A percentile compares a stretch with the other conserved stretches of the same genome.
Conservation (phyloP, 73 alveolate genomes). For the Tetrahymena malaccensis region DNA sequence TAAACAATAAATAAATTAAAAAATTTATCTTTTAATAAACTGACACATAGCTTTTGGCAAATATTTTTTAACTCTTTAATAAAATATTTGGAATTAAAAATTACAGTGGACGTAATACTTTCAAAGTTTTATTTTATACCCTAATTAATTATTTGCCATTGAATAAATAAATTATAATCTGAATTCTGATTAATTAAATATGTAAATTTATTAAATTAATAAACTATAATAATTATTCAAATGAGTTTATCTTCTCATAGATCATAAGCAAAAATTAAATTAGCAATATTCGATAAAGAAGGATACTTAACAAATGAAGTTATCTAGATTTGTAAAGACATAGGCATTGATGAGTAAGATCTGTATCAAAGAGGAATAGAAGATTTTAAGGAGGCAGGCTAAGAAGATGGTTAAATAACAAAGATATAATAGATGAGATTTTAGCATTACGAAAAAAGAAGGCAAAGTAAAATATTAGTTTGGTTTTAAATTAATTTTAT, state of each 20-base stretch:
- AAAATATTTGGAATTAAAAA: no score
- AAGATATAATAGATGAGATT: background rate
- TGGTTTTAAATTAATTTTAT: background rate
- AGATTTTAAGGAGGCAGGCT: background rate
- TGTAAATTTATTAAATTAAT: background rate
- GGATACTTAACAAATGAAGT: background rate
- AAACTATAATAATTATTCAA: background rate
- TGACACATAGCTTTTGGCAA: no score
- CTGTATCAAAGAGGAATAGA: background rate
- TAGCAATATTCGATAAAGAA: background rate
- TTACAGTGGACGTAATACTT: background rate
- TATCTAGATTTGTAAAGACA: background rate
- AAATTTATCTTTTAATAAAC: no score
- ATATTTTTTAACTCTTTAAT: no score
- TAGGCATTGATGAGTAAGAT: background rate
- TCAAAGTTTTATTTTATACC: background rate
- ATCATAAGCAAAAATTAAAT: background rate
- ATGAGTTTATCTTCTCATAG: background rate
- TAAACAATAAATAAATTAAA: no score
- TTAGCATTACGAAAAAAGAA: background rate
- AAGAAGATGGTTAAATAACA: background rate
- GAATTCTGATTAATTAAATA: background rate
- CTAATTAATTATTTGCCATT: background rate
- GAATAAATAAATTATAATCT: background rate
- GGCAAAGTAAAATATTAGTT: background rate